Evolutionary conservation across 2,329 filamentous ascomycete species (phyloP), one percentile per base, ranked within the genome.

Genomic region (Colletotrichum lindemuthianum): DNA sequence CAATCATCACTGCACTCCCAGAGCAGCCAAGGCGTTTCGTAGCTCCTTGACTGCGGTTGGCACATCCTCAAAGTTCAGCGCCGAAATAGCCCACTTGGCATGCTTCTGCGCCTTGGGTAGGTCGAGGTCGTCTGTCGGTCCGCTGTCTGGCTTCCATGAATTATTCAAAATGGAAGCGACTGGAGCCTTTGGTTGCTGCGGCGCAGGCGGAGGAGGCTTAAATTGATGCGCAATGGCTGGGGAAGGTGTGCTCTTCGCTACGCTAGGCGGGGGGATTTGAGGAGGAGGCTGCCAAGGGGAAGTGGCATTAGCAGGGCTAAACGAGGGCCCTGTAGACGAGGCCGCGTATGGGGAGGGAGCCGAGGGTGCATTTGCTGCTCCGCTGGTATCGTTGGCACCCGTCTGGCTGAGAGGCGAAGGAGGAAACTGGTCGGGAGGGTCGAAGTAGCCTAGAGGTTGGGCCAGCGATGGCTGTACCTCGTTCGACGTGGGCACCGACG

Each of bases 11-110:
- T 72, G 72, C 11, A 88, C 90, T 2, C 92, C 92, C 52, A 97
- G 78, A 15, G 83, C 79, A 60, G 86, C 81, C 67, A 99, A 78
- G 3, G 96, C 96, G 64, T 87, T 88, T 56, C 87, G 87, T 67
- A 99, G 76, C 74, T 99, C 94, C 72, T 90, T 89, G 5, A 98
- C 89, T 0, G 96, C 96, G 0, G 96, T 99, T 1, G 90, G 84
- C 2, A 97, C 91, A 75, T 99, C 96, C 70, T 99, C 96, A 77
- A 99, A 99, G 72, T 97, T 97, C 51, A 99, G 80, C 0, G 96
- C 96, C 10, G 94, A 97, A 45, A 98, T 97, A 0, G 96, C 96
- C 92, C 93, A 99, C 72, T 93, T 93, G 2, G 95, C 94, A 79
- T 98, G 96, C 75, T 98, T 99, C 76, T 97, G 93, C 5, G 96